Evolutionary conservation across 805 yeast species (phyloP), one percentile per base, ranked within the genome.

Genomic region (Sugiyamaella mastotermitis): DNA sequence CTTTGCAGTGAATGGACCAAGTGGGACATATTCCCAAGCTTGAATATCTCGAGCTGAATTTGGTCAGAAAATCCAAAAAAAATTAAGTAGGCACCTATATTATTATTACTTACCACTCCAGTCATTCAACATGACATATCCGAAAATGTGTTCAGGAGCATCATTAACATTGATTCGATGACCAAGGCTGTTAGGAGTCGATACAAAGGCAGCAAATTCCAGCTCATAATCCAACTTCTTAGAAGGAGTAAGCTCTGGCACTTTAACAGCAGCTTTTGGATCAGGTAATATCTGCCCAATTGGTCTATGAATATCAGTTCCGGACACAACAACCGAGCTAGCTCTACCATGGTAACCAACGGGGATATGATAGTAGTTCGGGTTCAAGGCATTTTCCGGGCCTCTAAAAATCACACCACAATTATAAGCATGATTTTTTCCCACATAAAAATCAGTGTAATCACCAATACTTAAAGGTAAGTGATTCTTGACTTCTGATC

Each of bases 301-400:
- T 3, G 56, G 56, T 2, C 56, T 38, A 11, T 32, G 33, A 25
- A 51, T 40, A 11, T 38, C 32, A 5, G 56, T 51, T 5, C 54
- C 54, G 5, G 56, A 49, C 5, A 51, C 45, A 13, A 51, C 52
- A 3, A 51, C 45, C 2, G 55, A 45, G 15, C 49, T 42, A 13
- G 53, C 50, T 17, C 56, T 41, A 9, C 55, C 55, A 18, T 51
- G 55, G 32, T 51, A 51, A 2, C 52, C 55, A 4, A 51, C 50
- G 3, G 56, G 56, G 3, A 51, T 27, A 17, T 51, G 55, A 22
- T 43, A 42, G 37, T 47, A 51, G 39, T 51, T 51, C 16, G 46
- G 52, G 15, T 47, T 46, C 11, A 51, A 39, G 3, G 55, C 56
- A 16, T 49, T 47, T 9, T 45, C 39, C 9, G 50, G 49, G 11